Conservation (phyloP, 306 rosid species). For the Comarum palustre region DNA sequence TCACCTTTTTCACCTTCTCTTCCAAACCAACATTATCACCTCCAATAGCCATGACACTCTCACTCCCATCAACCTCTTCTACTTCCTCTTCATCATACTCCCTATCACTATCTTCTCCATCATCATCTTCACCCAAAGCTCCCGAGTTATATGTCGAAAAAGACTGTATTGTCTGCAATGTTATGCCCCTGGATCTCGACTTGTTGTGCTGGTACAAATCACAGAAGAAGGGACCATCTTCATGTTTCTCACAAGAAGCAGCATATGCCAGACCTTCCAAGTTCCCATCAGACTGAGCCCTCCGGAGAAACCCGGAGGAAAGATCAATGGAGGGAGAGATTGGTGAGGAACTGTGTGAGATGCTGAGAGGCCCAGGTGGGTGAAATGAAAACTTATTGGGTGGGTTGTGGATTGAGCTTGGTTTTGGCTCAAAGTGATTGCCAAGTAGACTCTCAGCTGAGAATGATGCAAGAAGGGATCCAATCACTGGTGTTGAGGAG, state of each 20-base stretch:
- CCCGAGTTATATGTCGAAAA: conserved; percentile 24
- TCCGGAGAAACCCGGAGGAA: conserved; percentile 53
- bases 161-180: conserved; percentile 62
- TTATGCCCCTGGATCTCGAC: conserved; percentile 30
- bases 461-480: conserved; percentile 60
- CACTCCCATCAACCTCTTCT: conserved; percentile 19
- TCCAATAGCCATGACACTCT: conserved; percentile 15
- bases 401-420: conserved; percentile 31
- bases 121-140: conserved; percentile 42
- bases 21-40: conserved; percentile 15
- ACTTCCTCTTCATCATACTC: conserved; percentile 33
- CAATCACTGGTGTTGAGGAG: conserved; percentile 87
- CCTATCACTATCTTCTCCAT: conserved; percentile 39
- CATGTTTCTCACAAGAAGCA: conserved; percentile 34
- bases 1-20: conserved; percentile 23
- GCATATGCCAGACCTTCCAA: conserved; percentile 48
- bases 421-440: conserved; percentile 38
- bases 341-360: conserved; percentile 66
- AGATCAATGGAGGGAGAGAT: conserved; percentile 62
- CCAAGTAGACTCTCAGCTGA: conserved; percentile 43
- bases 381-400: conserved; percentile 36
- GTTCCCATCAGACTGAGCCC: conserved; percentile 85
- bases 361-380: conserved; percentile 34
- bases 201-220: conserved; percentile 24
- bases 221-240: conserved; percentile 34